phyloP scores from a whole-genome alignment of 1,284 basidiomycete genomes.

The Limonomyces culmigenus region DNA sequence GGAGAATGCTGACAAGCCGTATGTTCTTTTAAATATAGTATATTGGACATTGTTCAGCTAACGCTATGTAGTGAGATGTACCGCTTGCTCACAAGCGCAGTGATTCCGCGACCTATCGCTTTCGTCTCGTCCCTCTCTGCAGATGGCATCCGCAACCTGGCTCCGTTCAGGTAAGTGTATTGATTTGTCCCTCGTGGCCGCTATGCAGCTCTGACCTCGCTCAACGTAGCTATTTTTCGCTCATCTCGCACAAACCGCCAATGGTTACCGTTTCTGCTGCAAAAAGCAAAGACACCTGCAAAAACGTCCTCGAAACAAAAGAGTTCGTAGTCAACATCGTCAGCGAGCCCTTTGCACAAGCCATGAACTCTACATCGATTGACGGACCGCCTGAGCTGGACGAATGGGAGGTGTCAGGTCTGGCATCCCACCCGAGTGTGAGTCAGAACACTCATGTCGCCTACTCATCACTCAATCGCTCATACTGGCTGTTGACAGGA shows the following conservation, averaged over 20 bases:
- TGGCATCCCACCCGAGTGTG: constrained; percentile 47
- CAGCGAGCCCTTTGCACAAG: constrained; percentile 58
- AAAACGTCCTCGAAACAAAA: constrained; percentile 49
- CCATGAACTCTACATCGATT: constrained; percentile 51
- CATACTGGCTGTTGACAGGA: constrained; percentile 6
- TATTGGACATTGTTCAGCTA: constrained; percentile 2
- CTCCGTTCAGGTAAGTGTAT: constrained; percentile 39
- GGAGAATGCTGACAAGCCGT: constrained; percentile 8
- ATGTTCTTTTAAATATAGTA: not conserved
- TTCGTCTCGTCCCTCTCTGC: constrained; percentile 49
- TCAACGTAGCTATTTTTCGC: constrained; percentile 6
- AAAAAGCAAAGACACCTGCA: constrained; percentile 45
- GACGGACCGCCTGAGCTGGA: constrained; percentile 47
- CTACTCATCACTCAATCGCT: not conserved
- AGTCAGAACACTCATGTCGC: constrained; percentile 13
- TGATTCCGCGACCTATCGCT: constrained; percentile 59
- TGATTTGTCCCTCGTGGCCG: constrained; percentile 18
- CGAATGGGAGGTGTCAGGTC: constrained; percentile 61
- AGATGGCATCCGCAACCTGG: constrained; percentile 45
- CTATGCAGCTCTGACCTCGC: constrained; percentile 3
- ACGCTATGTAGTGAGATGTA: constrained; percentile 27
- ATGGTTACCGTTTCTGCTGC: constrained; percentile 39
- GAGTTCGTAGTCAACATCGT: constrained; percentile 68
- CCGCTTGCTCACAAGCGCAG: constrained; percentile 45
- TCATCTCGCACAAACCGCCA: constrained; percentile 49